A percentile compares a stretch with the other conserved stretches of the same genome.
Conservation (phyloP, 2,329 filamentous ascomycete species). For the Trichoderma oligosporum region DNA sequence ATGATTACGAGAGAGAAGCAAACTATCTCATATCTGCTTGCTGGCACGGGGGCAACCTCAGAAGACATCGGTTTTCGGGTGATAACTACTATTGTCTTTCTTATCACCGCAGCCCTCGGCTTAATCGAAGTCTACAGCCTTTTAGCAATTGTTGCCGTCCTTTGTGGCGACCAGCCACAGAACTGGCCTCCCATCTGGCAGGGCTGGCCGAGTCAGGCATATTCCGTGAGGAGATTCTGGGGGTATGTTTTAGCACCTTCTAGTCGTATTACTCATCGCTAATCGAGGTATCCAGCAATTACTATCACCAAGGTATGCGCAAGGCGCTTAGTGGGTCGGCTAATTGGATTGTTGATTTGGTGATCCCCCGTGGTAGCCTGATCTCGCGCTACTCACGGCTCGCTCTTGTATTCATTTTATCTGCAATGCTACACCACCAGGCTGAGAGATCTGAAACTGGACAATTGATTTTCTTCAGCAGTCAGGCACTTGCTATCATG, state of each 20-base stretch:
- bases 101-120: neutral
- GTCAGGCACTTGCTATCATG: slow-evolving; percentile 1
- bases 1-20: neutral
- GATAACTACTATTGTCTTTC: neutral
- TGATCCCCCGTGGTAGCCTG: neutral
- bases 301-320: slow-evolving; percentile 3
- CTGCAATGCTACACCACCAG: neutral
- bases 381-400: neutral
- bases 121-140: neutral
- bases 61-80: neutral
- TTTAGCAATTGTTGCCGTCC: neutral
- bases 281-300: neutral
- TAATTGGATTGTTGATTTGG: neutral
- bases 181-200: neutral
- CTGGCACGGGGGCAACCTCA: neutral
- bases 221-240: neutral
- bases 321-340: neutral
- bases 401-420: neutral
- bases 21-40: neutral
- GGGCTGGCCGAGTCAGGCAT: neutral
- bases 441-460: neutral
- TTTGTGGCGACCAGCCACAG: neutral
- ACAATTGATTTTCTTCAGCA: slow-evolving; percentile 3
- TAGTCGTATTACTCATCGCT: neutral
- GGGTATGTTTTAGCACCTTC: neutral